Base-by-base conservation (phyloP, 257 asterid species). In the Craterostigma plantagineum region DNA sequence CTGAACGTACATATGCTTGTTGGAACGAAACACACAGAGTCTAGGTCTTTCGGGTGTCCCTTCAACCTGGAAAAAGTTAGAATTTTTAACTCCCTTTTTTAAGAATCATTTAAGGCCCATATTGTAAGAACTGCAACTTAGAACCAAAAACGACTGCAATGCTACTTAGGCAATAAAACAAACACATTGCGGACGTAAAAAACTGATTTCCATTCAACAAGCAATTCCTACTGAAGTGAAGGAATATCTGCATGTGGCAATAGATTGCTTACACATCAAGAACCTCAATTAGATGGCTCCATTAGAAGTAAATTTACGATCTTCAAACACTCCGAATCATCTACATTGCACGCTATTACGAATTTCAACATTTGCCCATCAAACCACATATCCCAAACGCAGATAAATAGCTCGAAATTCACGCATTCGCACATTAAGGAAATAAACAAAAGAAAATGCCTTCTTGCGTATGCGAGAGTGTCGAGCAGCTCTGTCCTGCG, bases 31-130 rank as follows among this genome's bases (percentile, higher is more conserved):
- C 33, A 90, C 94, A 16, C 87, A 73, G 30, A 90, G 56, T 57
- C 98, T 62, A 45, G 98, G 98, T 51, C 98, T 79, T 50, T 83
- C 95, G 0, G 94, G 23, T 9, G 95, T 90, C 56, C 98, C 98
- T 77, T 75, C 92, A 49, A 90, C 76, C 95, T 87, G 63, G 40
- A 4, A 43, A 62, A 10, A 55, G 17, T n/a, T n/a, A 40, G 34
- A 30, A 57, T 16, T 54, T n/a, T 18, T 10, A 45, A 34, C 35
- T 33, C 38, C 47, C 30, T 17, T 35, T 11, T 23, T 14, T 13
- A n/a, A n/a, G n/a, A n/a, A 44, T 11, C 27, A 1, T 4, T 44
- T 27, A 33, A 41, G 11, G 33, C 16, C 45, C 18, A 40, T 3
- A 7, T 4, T 5, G 33, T 14, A 33, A 51, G 14, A 35, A 42